Conservation (phyloP, 208 protist genomes). For the Leishmania major region DNA sequence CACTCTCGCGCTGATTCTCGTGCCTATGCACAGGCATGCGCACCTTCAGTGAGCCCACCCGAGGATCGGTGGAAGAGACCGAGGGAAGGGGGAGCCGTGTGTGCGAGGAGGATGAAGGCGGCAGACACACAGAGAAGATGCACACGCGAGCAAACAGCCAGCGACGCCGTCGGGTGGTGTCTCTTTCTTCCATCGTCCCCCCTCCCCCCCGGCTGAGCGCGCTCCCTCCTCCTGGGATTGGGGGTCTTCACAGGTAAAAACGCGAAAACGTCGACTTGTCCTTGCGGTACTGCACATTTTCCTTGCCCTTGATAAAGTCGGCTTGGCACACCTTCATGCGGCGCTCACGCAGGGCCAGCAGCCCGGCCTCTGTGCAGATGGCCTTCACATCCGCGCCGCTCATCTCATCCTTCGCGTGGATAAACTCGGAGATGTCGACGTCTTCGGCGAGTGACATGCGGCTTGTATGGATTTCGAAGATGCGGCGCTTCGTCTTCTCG, state of each 20-base stretch:
- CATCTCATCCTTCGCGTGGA: constrained; percentile 99
- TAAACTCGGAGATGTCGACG: constrained; percentile 99
- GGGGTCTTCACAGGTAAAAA: constrained; percentile 95
- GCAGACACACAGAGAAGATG: background rate
- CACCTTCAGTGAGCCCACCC: background rate
- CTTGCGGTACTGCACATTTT: constrained; percentile 99
- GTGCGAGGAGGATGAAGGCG: background rate
- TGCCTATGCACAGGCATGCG: background rate
- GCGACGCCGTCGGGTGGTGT: background rate
- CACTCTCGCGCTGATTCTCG: background rate
- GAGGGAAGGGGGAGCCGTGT: background rate
- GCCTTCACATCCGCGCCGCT: constrained; percentile 99
- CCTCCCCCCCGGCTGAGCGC: background rate
- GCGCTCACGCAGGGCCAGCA: constrained; percentile 99
- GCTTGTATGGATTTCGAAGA: constrained; percentile 99
- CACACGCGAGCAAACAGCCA: background rate
- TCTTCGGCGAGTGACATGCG: constrained; percentile 99
- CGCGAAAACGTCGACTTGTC: constrained; percentile 97
- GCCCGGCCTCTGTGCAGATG: constrained; percentile 99
- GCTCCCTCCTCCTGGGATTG: background rate
- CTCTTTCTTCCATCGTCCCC: background rate
- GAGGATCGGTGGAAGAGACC: background rate
- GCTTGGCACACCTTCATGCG: constrained; percentile 99
- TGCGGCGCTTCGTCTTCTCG: constrained; percentile 98
- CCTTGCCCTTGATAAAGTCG: constrained; percentile 99